Percentiles rank a stretch among this genome's conserved stretches.
phyloP scores from a whole-genome alignment of 306 rosid species.

The Sechiopsis laciniata region DNA sequence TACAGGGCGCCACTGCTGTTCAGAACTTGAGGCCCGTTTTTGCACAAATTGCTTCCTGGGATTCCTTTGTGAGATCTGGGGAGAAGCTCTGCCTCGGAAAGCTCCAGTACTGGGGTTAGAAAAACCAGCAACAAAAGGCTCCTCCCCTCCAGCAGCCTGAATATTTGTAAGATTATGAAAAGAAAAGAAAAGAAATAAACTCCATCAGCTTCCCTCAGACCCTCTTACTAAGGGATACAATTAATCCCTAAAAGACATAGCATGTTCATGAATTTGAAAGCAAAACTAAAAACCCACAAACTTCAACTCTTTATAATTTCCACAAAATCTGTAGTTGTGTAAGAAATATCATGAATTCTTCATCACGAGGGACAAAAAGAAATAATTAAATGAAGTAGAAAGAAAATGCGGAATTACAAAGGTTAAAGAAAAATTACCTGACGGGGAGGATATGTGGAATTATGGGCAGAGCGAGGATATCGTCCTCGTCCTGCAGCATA shows the following conservation, averaged over 20 bases:
- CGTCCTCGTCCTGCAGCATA: slow-evolving; percentile 6
- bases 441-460: slow-evolving; percentile 5
- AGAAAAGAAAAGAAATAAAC: slow-evolving; percentile 2
- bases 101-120: background rate
- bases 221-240: background rate
- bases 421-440: slow-evolving; percentile 10
- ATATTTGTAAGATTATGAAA: background rate
- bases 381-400: too few relatives aligned
- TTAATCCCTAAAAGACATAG: background rate
- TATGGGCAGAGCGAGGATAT: background rate
- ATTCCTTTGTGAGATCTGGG: background rate
- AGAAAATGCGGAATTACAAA: too few relatives aligned
- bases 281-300: background rate
- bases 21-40: slow-evolving; percentile 7
- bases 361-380: too few relatives aligned
- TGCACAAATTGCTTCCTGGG: background rate
- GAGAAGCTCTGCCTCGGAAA: background rate
- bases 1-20: slow-evolving; percentile 16
- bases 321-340: background rate
- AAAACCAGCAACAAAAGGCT: slow-evolving; percentile 4
- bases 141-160: slow-evolving; percentile 18
- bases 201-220: background rate
- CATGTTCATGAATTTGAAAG: background rate
- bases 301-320: background rate
- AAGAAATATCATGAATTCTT: too few relatives aligned